Evolutionary conservation across 2,329 filamentous ascomycete species (phyloP), one percentile per base, ranked within the genome.

Genomic region (Parasarocladium wereldwijsianum): DNA sequence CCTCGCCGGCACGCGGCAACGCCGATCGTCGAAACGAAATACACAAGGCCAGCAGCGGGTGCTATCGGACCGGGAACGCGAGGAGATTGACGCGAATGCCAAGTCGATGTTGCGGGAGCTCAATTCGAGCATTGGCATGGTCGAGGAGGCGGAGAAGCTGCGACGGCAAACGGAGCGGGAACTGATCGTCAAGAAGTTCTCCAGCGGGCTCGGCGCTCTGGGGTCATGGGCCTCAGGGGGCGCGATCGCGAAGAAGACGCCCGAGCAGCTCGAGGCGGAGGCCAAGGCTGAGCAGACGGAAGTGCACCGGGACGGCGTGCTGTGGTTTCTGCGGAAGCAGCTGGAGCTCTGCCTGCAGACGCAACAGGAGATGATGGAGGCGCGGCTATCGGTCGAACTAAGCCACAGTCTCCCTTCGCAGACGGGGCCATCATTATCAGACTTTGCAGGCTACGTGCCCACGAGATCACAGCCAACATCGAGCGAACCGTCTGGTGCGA

Each of bases 311-410:
- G 86, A 93, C 44, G 77, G 77, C 38, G 73, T 98, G 26, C 57
- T 96, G 8, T 87, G 80, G 76, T 86, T 78, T 42, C 50, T 98
- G 43, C 66, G 81, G 38, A 67, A 77, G 46, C 67, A 73, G 43
- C 55, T 96, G 38, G 80, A 90, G 54, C 65, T 72, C 39, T 85
- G 78, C 33, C 78, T 80, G 24, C 66, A 72, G 43, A 73, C 78
- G 38, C 87, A 96, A 59, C 75, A 83, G 43, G 70, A 68, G 29
- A 94, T 96, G 84, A 93, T 96, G 66, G 86, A 93, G 57, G 80
- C 82, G 45, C 62, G 90, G 42, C 62, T 96, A 40, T 74, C 75
- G 45, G 66, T 87, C 51, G 86, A 96, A 58, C 90, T 81, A 68
- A 86, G 76, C 45, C 82, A 83, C 54, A 92, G 82, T 46, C 69